Evolutionary conservation across 495 filamentous ascomycete species (phyloP).

Genomic region (Thozetella sp.): DNA sequence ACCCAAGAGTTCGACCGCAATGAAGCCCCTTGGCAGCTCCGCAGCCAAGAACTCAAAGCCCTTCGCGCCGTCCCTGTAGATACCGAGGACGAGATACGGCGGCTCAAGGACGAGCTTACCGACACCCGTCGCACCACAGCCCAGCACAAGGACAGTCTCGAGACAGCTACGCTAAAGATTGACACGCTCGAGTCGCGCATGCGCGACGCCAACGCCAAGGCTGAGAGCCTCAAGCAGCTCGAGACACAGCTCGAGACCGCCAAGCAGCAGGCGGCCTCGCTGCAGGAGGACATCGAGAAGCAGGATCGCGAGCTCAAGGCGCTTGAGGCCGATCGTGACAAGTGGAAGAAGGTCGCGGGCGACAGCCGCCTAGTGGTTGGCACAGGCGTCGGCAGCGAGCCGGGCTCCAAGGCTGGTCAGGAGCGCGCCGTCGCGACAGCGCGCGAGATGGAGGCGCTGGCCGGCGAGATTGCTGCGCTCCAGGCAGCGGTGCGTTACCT

Average conservation of each 20-base stretch:
- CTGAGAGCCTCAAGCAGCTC: slow-evolving; percentile 63
- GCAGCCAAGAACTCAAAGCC: slow-evolving; percentile 74
- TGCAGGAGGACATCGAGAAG: slow-evolving; percentile 66
- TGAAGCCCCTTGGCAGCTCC: slow-evolving; percentile 78
- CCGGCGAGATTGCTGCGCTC: slow-evolving; percentile 67
- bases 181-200: slow-evolving; percentile 84
- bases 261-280: slow-evolving; percentile 52
- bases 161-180: slow-evolving; percentile 83
- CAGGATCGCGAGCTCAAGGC: slow-evolving; percentile 57
- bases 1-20: slow-evolving; percentile 84
- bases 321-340: slow-evolving; percentile 67
- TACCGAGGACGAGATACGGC: slow-evolving; percentile 76
- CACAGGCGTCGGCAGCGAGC: slow-evolving; percentile 40
- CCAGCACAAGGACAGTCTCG: slow-evolving; percentile 65
- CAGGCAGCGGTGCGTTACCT: slow-evolving; percentile 79
- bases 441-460: slow-evolving; percentile 73
- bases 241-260: slow-evolving; percentile 61
- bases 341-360: slow-evolving; percentile 74
- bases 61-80: slow-evolving; percentile 78
- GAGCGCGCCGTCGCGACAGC: slow-evolving; percentile 68
- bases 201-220: slow-evolving; percentile 76
- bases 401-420: slow-evolving; percentile 52
- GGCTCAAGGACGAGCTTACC: slow-evolving; percentile 72
- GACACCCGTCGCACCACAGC: slow-evolving; percentile 66
- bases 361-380: slow-evolving; percentile 63